A percentile compares a stretch with the other conserved stretches of the same genome.
Conservation (phyloP, 1,284 basidiomycete genomes). For the Ustilago esculenta region DNA sequence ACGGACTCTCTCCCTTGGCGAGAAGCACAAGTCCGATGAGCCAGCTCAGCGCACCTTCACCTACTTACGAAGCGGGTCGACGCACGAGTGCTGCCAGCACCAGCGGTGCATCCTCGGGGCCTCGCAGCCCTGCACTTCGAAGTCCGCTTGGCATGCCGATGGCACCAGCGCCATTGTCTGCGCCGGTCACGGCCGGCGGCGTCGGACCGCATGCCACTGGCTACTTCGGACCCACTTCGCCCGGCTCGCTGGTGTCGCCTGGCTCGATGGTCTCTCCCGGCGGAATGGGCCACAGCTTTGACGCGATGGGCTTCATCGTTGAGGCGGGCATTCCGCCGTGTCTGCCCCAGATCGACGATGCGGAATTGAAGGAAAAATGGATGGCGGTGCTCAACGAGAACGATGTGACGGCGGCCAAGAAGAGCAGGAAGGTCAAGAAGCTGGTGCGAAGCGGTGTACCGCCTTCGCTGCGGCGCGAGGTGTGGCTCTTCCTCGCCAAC, state of each 20-base stretch:
- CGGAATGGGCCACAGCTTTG: slow-evolving; percentile 19
- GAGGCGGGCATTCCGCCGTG: slow-evolving; percentile 28
- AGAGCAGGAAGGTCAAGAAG: slow-evolving; percentile 85
- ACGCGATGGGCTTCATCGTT: slow-evolving; percentile 54
- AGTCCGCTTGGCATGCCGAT: slow-evolving; percentile 32
- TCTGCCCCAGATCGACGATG: slow-evolving; percentile 71
- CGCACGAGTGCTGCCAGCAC: slow-evolving; percentile 28
- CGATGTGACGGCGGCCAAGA: slow-evolving; percentile 75
- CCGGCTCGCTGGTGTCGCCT: too few species aligned
- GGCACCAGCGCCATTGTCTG: slow-evolving; percentile 9
- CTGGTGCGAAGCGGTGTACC: slow-evolving; percentile 83
- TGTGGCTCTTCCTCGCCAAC: slow-evolving; percentile 64
- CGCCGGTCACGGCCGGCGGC: slow-evolving; percentile 20
- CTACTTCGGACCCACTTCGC: slow-evolving; percentile 7
- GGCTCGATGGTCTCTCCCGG: slow-evolving; percentile 13
- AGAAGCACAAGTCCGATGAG: slow-evolving; percentile 38
- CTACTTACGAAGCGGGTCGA: slow-evolving; percentile 17
- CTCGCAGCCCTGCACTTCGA: slow-evolving; percentile 26
- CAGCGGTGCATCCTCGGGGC: slow-evolving; percentile 20
- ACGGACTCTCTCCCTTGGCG: slow-evolving; percentile 36
- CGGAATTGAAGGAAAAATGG: slow-evolving; percentile 80
- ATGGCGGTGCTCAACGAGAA: slow-evolving; percentile 75
- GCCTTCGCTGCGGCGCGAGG: slow-evolving; percentile 55
- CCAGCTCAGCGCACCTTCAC: slow-evolving; percentile 31
- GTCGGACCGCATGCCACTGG: slow-evolving; percentile 9